Evolutionary conservation across 1,139 yeast genomes (phyloP).

Genomic region (Suhomyces terraborum): DNA sequence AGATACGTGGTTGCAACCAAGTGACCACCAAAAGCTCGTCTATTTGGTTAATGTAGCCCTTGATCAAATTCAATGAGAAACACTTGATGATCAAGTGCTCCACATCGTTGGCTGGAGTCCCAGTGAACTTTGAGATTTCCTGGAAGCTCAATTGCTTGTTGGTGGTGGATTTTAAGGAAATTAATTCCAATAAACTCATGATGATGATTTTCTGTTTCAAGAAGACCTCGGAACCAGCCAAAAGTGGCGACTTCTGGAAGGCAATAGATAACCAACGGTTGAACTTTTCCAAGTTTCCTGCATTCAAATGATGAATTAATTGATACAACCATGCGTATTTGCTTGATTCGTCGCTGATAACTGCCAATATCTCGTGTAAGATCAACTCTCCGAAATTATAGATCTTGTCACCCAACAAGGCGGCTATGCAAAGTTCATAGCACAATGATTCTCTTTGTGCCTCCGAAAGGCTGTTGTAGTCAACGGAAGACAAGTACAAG

Average conservation of each 20-base stretch:
- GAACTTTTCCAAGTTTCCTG: conserved; percentile 72
- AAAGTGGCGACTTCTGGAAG: conserved; percentile 54
- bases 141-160: conserved; percentile 72
- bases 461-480: conserved; percentile 29
- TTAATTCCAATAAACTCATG: conserved; percentile 86
- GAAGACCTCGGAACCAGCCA: conserved; percentile 63
- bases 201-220: conserved; percentile 88
- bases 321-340: conserved; percentile 73
- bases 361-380: conserved; percentile 78
- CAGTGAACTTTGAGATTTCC: conserved; percentile 72
- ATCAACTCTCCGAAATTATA: conserved; percentile 95
- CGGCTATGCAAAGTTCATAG: conserved; percentile 81
- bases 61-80: conserved; percentile 75
- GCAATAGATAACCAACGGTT: conserved; percentile 47
- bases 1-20: conserved; percentile 95
- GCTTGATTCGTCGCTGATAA: conserved; percentile 46
- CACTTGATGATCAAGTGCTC: conserved; percentile 93
- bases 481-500: conserved; percentile 53
- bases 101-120: conserved; percentile 70
- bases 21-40: conserved; percentile 73
- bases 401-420: conserved; percentile 86
- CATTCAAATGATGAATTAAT: conserved; percentile 68
- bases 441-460: conserved; percentile 50
- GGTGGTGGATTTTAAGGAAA: conserved; percentile 75
- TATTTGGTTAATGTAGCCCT: conserved; percentile 89